Percentiles rank a stretch among this genome's conserved stretches.
Evolutionary conservation across 1,139 yeast genomes (phyloP).

Genomic region (Suhomyces atakaporum): DNA sequence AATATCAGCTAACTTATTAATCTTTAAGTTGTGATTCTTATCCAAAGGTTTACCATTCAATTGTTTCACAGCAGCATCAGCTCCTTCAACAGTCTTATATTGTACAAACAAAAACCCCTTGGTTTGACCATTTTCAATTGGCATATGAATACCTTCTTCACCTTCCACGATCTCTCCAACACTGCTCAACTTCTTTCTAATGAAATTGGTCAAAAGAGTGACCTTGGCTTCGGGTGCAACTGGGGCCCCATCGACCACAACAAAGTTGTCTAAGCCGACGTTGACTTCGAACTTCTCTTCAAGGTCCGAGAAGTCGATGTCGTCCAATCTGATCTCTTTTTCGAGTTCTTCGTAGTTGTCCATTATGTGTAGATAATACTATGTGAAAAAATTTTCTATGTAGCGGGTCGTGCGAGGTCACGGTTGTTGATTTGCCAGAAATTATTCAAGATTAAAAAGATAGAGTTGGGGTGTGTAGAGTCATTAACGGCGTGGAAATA

Average conservation of each 20-base stretch:
- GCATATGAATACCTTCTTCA: conserved; percentile 75
- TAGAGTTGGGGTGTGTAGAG: too few species aligned
- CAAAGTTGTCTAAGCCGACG: conserved; percentile 71
- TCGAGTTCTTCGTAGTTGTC: conserved; percentile 37
- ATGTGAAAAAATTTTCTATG: conserved; percentile 14
- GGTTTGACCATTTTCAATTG: conserved; percentile 76
- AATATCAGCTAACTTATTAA: conserved; percentile 82
- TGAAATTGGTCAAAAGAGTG: conserved; percentile 80
- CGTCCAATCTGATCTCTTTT: conserved; percentile 48
- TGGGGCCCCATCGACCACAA: conserved; percentile 95
- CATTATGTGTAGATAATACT: conserved; percentile 17
- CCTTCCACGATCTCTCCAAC: conserved; percentile 70
- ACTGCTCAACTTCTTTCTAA: conserved; percentile 73
- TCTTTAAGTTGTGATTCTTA: conserved; percentile 84
- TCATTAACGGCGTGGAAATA: too few species aligned
- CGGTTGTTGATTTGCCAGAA: neutral
- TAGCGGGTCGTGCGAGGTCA: conserved; percentile 6
- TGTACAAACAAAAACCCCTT: conserved; percentile 90
- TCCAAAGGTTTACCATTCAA: conserved; percentile 90
- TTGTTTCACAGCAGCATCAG: conserved; percentile 75
- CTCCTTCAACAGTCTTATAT: conserved; percentile 66
- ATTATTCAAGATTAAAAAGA: too few species aligned
- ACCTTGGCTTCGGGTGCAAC: conserved; percentile 89
- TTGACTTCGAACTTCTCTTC: conserved; percentile 70
- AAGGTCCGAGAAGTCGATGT: conserved; percentile 84